phyloP scores from a whole-genome alignment of 2,329 filamentous ascomycete species.

The Tolypocladium ophioglossoides region DNA sequence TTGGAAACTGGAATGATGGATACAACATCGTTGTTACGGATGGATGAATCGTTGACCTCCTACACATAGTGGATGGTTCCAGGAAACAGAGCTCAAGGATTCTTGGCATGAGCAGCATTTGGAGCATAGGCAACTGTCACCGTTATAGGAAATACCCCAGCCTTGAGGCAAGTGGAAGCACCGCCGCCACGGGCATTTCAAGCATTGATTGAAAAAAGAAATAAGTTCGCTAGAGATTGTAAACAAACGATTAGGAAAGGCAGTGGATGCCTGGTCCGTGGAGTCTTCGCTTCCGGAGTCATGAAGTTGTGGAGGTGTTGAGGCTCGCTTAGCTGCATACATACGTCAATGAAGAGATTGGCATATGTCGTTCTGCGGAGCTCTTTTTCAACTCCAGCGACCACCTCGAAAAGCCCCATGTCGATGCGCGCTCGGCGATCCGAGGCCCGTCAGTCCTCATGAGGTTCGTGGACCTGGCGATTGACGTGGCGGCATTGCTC shows the following conservation, averaged over 20 bases:
- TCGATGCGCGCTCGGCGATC: slow-evolving; percentile 13
- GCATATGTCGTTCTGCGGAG: neutral
- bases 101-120: neutral
- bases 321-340: slow-evolving; percentile 21
- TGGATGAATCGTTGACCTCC: too few relatives aligned
- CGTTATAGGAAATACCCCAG: neutral
- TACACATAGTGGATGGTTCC: neutral
- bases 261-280: neutral
- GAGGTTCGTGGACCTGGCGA: slow-evolving; percentile 51
- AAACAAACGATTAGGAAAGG: neutral
- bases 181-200: neutral
- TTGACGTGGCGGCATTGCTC: slow-evolving; percentile 62
- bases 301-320: neutral
- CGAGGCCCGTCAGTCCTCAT: slow-evolving; percentile 26
- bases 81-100: neutral
- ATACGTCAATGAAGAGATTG: neutral
- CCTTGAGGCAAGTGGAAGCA: neutral
- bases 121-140: neutral
- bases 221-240: neutral
- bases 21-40: neutral
- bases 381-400: neutral
- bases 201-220: neutral
- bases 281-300: neutral
- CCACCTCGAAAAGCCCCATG: neutral
- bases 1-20: neutral